phyloP scores from a whole-genome alignment of 306 rosid genomes.

The Vigna nakashimae region DNA sequence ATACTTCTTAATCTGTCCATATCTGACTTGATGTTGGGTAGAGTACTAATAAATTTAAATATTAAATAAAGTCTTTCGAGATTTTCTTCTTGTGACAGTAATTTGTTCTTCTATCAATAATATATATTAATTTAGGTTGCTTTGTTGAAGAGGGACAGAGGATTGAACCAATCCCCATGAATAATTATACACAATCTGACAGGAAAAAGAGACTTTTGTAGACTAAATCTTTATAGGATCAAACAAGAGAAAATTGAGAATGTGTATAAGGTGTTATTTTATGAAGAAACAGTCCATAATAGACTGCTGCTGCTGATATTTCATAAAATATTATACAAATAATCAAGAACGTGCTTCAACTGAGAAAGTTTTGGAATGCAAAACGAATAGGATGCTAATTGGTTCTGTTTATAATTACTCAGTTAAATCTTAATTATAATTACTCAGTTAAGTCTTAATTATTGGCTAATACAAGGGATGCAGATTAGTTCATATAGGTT shows the following conservation, averaged over 20 bases:
- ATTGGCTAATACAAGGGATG: slow-evolving; percentile 23
- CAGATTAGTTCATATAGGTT: slow-evolving; percentile 5
- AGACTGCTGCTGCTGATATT: slow-evolving; percentile 15
- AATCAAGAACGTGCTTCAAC: slow-evolving; percentile 28
- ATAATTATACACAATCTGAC: slow-evolving; percentile 39
- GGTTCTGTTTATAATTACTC: slow-evolving; percentile 16
- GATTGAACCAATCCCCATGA: slow-evolving; percentile 44
- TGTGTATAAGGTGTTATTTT: slow-evolving; percentile 26
- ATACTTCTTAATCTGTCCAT: slow-evolving; percentile 35
- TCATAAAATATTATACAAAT: slow-evolving; percentile 12
- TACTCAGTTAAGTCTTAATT: slow-evolving; percentile 3
- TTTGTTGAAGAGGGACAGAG: slow-evolving; percentile 41
- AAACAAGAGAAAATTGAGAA: slow-evolving; percentile 40
- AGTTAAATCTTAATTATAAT: not conserved
- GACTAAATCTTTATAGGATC: slow-evolving; percentile 56
- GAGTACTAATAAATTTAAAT: slow-evolving; percentile 15
- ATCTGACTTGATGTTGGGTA: slow-evolving; percentile 1
- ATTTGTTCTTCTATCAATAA: not conserved
- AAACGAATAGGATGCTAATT: not conserved
- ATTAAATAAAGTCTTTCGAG: slow-evolving; percentile 11
- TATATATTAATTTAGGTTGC: slow-evolving; percentile 24
- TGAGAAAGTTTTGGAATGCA: slow-evolving; percentile 18
- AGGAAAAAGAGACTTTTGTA: slow-evolving; percentile 40
- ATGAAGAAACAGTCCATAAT: slow-evolving; percentile 41
- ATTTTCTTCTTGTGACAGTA: slow-evolving; percentile 3